Evolutionary conservation across 2,329 filamentous ascomycete species (phyloP).

Genomic region (Lecanosticta acicola): DNA sequence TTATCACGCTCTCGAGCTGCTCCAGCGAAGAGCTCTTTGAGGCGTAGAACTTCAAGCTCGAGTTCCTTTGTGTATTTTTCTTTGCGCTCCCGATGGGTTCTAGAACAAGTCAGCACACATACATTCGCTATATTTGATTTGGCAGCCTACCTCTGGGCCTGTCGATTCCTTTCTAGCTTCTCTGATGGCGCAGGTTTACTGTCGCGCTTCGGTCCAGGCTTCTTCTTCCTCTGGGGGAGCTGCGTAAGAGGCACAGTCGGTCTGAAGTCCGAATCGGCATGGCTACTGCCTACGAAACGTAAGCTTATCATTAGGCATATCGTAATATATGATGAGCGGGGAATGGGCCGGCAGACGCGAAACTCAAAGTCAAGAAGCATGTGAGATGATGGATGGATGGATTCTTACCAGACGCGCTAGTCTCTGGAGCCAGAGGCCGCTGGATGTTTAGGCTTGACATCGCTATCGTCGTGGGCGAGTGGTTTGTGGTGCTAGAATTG

Average conservation of each 20-base stretch:
- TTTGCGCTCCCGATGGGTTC: conserved; percentile 22
- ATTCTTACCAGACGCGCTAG: conserved; percentile 12
- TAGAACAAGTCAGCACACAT: conserved; percentile 3
- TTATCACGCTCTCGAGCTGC: conserved; percentile 17
- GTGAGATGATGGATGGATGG: conserved; percentile 1
- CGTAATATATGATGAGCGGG: not conserved
- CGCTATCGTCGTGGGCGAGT: not conserved
- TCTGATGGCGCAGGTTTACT: conserved; percentile 20
- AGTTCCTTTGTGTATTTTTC: conserved; percentile 24
- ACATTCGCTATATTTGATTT: not conserved
- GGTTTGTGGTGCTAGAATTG: not conserved
- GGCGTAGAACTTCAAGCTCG: conserved; percentile 19
- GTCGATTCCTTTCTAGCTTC: conserved; percentile 21
- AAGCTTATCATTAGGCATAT: conserved; percentile 4
- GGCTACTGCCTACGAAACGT: conserved; percentile 8
- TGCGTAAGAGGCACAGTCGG: conserved; percentile 4
- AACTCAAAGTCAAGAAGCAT: not conserved
- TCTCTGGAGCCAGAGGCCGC: conserved; percentile 12
- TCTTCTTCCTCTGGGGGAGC: conserved; percentile 16
- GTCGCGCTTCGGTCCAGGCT: conserved; percentile 22
- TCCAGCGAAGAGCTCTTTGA: conserved; percentile 18
- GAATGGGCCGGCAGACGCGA: not conserved
- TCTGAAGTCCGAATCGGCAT: conserved; percentile 5
- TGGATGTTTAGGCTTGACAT: conserved; percentile 11
- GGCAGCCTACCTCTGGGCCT: conserved; percentile 19